Percentiles rank a stretch among this genome's conserved stretches.
Conservation (phyloP, 352 stramenopile genomes). For the Blastocystis sp. region DNA sequence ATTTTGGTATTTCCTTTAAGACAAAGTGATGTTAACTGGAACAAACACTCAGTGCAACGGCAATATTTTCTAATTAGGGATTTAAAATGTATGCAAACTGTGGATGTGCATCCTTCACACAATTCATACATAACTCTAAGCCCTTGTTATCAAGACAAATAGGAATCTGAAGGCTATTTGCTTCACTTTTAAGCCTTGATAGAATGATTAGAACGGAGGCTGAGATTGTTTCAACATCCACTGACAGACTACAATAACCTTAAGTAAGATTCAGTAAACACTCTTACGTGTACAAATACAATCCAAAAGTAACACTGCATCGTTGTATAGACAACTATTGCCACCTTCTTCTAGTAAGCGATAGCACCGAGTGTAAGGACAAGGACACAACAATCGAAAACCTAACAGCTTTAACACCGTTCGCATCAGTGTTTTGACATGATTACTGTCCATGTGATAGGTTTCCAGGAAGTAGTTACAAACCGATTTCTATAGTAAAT, state of each 20-base stretch:
- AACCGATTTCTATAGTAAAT: constrained; percentile 1
- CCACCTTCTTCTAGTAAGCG: not conserved
- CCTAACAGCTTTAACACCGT: not conserved
- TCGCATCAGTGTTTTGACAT: not conserved
- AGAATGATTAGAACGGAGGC: not conserved
- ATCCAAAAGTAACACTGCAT: not conserved
- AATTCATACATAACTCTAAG: not conserved
- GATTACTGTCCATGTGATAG: not conserved
- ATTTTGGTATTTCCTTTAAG: too few species aligned
- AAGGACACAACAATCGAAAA: not conserved
- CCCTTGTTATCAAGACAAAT: not conserved
- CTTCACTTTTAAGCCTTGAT: not conserved
- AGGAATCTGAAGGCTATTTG: not conserved
- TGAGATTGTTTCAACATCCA: not conserved
- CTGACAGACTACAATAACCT: not conserved
- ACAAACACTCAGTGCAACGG: too few species aligned
- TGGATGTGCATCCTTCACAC: not conserved
- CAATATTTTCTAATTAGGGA: too few species aligned
- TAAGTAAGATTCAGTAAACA: not conserved
- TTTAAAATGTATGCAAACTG: not conserved
- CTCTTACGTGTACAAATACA: not conserved
- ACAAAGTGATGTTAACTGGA: too few species aligned
- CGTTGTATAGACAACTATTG: not conserved
- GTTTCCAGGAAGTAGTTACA: not conserved
- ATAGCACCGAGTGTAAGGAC: not conserved